A percentile compares a stretch with the other conserved stretches of the same genome.
Evolutionary conservation across 2,329 filamentous ascomycete genomes (phyloP).

Genomic region (Cladosporium sp.): DNA sequence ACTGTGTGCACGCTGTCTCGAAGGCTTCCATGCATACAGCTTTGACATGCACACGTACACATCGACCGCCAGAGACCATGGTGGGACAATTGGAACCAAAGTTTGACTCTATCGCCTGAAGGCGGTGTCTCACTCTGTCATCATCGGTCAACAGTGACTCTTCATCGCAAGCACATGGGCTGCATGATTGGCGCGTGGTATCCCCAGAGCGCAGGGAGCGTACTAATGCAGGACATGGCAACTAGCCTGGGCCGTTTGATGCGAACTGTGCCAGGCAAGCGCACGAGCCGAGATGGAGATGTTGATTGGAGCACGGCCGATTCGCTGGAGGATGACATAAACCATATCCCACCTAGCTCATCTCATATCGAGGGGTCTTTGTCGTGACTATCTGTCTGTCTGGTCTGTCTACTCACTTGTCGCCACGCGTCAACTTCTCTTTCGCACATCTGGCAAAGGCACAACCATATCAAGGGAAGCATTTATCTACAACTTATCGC

Average conservation of each 20-base stretch:
- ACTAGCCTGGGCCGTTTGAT: constrained; percentile 7
- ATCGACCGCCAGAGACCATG: background rate
- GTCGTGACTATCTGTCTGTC: background rate
- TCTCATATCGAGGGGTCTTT: constrained; percentile 11
- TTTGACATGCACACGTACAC: background rate
- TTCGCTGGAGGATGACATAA: constrained; percentile 9
- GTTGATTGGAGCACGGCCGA: constrained; percentile 14
- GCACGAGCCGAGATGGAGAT: constrained; percentile 9
- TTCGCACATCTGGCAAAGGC: background rate
- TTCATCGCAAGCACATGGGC: constrained; percentile 3
- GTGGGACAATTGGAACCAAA: background rate
- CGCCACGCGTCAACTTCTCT: constrained; percentile 14
- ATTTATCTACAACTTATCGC: background rate
- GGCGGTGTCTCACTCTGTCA: background rate
- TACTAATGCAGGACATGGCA: constrained; percentile 18
- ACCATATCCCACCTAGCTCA: constrained; percentile 14
- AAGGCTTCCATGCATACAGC: background rate
- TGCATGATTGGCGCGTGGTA: constrained; percentile 16
- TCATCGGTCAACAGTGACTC: background rate
- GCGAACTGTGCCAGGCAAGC: constrained; percentile 10
- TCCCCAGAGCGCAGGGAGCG: constrained; percentile 5
- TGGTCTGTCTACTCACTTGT: background rate
- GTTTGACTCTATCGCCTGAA: background rate
- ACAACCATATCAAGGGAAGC: background rate
- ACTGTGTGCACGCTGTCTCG: background rate